These are phyloP conservation scores for Bruguiera hainesii DNA, from an alignment of 441 rosid genomes.

Conservation along the genomic window DNA sequence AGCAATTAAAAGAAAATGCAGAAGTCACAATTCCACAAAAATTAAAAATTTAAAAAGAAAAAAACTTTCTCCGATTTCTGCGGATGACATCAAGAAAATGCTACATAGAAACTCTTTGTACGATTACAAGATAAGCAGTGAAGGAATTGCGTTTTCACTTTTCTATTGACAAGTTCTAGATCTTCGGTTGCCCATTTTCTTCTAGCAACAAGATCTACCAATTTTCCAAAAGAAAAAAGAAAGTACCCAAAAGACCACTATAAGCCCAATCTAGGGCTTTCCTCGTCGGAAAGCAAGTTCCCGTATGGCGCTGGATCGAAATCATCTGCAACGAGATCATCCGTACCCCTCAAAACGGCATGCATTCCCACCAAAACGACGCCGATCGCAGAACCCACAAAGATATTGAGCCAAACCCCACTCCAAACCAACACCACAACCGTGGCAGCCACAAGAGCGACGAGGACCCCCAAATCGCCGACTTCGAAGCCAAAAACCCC, in stretches of 20 bases:
- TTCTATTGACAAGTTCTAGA: too few relatives aligned
- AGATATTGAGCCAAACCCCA: constrained; percentile 51
- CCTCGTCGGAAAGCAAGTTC: constrained; percentile 47
- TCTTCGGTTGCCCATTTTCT: background rate
- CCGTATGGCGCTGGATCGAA: constrained; percentile 52
- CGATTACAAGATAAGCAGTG: too few relatives aligned
- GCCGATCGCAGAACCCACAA: constrained; percentile 38
- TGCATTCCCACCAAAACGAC: constrained; percentile 44
- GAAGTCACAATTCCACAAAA: too few relatives aligned
- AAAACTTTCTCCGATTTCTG: too few relatives aligned
- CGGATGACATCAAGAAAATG: too few relatives aligned
- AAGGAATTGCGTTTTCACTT: too few relatives aligned
- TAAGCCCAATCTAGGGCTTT: constrained; percentile 39
- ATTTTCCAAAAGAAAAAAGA: background rate
- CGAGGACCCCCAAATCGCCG: constrained; percentile 46
- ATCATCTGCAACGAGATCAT: constrained; percentile 63
- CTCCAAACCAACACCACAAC: constrained; percentile 39
- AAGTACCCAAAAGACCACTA: constrained; percentile 29
- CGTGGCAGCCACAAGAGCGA: constrained; percentile 38
- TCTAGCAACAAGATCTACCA: background rate
- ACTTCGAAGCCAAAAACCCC: constrained; percentile 10
- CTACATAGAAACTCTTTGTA: too few relatives aligned
- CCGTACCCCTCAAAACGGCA: constrained; percentile 57
- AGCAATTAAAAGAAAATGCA: too few relatives aligned
- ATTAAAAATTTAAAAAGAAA: too few relatives aligned